A percentile compares a stretch with the other conserved stretches of the same genome.
These are phyloP conservation scores for Didymella sp. DNA, from an alignment of 2,329 filamentous ascomycete species.

Conservation along the genomic window DNA sequence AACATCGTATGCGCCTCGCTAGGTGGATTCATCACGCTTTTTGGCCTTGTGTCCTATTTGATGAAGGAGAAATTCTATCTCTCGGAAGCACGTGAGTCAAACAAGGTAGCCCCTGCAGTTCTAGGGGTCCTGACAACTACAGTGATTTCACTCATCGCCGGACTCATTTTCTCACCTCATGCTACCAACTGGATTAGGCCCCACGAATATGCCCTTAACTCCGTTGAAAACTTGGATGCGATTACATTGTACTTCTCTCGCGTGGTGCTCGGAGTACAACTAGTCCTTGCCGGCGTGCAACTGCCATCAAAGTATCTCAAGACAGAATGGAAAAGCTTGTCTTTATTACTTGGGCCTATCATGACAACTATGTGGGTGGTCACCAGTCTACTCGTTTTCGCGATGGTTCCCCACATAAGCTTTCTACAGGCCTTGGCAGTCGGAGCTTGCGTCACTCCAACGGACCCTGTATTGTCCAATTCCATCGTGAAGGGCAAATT, in stretches of 20 bases:
- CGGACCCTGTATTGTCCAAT: slow-evolving; percentile 86
- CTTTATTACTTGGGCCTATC: slow-evolving; percentile 78
- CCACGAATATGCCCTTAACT: slow-evolving; percentile 72
- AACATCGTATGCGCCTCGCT: slow-evolving; percentile 82
- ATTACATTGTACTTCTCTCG: slow-evolving; percentile 86
- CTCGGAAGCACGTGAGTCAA: slow-evolving; percentile 79
- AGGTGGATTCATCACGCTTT: slow-evolving; percentile 88
- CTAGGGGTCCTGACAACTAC: slow-evolving; percentile 2
- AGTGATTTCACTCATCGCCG: slow-evolving; percentile 86
- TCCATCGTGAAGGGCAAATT: slow-evolving; percentile 94
- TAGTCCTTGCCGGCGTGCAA: slow-evolving; percentile 87
- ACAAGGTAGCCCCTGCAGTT: not conserved
- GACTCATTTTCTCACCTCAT: slow-evolving; percentile 78
- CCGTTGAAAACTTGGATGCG: slow-evolving; percentile 65
- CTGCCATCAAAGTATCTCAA: slow-evolving; percentile 82
- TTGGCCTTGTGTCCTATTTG: slow-evolving; percentile 87
- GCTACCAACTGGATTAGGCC: slow-evolving; percentile 77
- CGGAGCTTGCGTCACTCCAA: slow-evolving; percentile 88
- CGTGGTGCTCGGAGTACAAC: slow-evolving; percentile 86
- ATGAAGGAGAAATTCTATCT: slow-evolving; percentile 90
- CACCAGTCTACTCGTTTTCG: slow-evolving; percentile 82
- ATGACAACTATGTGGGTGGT: slow-evolving; percentile 88
- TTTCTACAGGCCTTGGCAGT: slow-evolving; percentile 82
- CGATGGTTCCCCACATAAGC: slow-evolving; percentile 70
- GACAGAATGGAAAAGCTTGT: slow-evolving; percentile 78